These are phyloP conservation scores for Syzygium syzygioides DNA, from an alignment of 441 rosid species.

Conservation along the genomic window DNA sequence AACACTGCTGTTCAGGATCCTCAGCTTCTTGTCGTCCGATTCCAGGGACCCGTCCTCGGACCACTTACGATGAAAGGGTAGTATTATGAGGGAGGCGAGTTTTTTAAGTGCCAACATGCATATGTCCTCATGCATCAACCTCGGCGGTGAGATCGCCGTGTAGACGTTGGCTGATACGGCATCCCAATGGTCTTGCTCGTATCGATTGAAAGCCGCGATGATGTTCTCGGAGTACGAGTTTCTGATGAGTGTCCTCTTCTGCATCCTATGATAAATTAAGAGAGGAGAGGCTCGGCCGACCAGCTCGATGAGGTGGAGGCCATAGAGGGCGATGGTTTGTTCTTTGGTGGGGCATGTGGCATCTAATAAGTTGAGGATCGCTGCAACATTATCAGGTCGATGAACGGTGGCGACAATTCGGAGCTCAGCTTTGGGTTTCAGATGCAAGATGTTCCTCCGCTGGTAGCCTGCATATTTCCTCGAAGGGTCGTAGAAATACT, in stretches of 20 bases:
- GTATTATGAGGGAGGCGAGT: conserved; percentile 25
- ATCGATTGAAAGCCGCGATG: conserved; percentile 31
- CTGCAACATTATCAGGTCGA: conserved; percentile 31
- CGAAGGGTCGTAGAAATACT: conserved; percentile 38
- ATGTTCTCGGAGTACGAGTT: conserved; percentile 20
- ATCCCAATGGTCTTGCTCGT: conserved; percentile 13
- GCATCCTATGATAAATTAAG: conserved; percentile 30
- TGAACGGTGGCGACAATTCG: conserved; percentile 46
- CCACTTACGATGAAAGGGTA: conserved; percentile 51
- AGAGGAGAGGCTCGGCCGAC: conserved; percentile 27
- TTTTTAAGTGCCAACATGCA: conserved; percentile 42
- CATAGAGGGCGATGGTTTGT: conserved; percentile 23
- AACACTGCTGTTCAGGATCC: conserved; percentile 26
- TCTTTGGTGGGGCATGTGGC: conserved; percentile 17
- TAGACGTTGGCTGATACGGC: conserved; percentile 18
- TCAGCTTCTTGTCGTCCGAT: neutral
- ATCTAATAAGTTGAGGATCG: conserved; percentile 27
- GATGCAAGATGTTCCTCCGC: conserved; percentile 32
- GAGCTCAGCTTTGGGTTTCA: conserved; percentile 17
- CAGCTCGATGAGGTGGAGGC: conserved; percentile 32
- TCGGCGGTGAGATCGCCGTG: conserved; percentile 32
- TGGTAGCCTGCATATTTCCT: conserved; percentile 37
- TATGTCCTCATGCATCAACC: conserved; percentile 35
- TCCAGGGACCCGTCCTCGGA: conserved; percentile 24
- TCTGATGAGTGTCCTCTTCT: neutral